A percentile compares a stretch with the other conserved stretches of the same genome.
phyloP scores from a whole-genome alignment of 805 yeast species.

The Pichia californica region DNA sequence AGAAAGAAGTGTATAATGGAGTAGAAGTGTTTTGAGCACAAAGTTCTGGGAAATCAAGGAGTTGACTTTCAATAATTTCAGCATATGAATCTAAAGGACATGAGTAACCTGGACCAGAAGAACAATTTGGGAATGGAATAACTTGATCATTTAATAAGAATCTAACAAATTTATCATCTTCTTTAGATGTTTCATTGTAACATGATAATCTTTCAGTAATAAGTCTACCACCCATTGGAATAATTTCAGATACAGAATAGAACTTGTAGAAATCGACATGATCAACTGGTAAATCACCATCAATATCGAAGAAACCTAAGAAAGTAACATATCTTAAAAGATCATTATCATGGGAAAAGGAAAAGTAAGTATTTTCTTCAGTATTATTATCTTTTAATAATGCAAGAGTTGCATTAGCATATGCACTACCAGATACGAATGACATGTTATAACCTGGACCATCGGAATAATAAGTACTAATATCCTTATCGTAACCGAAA shows the following conservation, averaged over 20 bases:
- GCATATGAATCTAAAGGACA: constrained; percentile 31
- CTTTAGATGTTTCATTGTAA: not conserved
- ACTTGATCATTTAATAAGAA: constrained; percentile 47
- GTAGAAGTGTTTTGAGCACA: constrained; percentile 1
- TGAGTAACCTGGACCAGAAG: constrained; percentile 47
- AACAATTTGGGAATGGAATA: constrained; percentile 40
- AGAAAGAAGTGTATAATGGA: constrained; percentile 6
- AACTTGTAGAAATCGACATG: constrained; percentile 38
- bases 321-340: constrained; percentile 56
- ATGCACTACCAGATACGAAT: constrained; percentile 39
- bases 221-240: constrained; percentile 53
- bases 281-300: constrained; percentile 32
- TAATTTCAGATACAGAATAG: constrained; percentile 37
- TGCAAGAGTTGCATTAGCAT: constrained; percentile 38
- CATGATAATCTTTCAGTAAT: constrained; percentile 39
- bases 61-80: not conserved
- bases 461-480: constrained; percentile 47
- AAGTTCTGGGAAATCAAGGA: not conserved
- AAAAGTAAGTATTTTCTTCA: not conserved
- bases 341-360: constrained; percentile 60
- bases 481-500: constrained; percentile 51
- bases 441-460: constrained; percentile 58
- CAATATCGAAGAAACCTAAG: constrained; percentile 41
- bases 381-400: not conserved
- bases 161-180: constrained; percentile 34